Evolutionary conservation across 140 eudicot genomes (phyloP).

Genomic region (Flaveria floridana): DNA sequence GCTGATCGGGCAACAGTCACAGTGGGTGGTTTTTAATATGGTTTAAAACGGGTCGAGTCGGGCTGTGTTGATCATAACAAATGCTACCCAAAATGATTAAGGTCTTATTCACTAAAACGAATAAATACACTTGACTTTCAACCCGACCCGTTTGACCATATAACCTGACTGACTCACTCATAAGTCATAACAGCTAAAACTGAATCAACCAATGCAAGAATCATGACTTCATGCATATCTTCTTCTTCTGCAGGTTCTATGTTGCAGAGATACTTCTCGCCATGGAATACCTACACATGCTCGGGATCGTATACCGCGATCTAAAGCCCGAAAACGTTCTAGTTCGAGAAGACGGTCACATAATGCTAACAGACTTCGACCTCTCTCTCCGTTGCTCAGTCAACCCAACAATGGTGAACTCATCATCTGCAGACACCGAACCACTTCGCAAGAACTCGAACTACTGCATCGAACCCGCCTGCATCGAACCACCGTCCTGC

Average conservation of each 20-base stretch:
- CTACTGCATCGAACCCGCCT: constrained; percentile 70
- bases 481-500: constrained; percentile 76
- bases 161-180: background rate
- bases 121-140: background rate
- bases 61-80: background rate
- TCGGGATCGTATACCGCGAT: constrained; percentile 83
- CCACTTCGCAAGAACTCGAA: constrained; percentile 41
- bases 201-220: background rate
- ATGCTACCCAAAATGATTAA: background rate
- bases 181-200: background rate
- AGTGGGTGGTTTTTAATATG: background rate
- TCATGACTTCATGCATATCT: background rate
- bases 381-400: constrained; percentile 80
- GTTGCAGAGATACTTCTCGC: constrained; percentile 86
- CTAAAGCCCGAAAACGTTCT: constrained; percentile 91
- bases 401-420: constrained; percentile 73
- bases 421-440: constrained; percentile 45
- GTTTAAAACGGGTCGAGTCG: background rate
- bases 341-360: constrained; percentile 91
- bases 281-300: constrained; percentile 89
- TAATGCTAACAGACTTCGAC: constrained; percentile 87
- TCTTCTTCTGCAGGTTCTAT: constrained; percentile 55
- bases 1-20: background rate
- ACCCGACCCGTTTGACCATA: background rate
- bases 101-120: background rate